Evolutionary conservation across 2,329 filamentous ascomycete genomes (phyloP).

Genomic region (Trichoderma sp.): DNA sequence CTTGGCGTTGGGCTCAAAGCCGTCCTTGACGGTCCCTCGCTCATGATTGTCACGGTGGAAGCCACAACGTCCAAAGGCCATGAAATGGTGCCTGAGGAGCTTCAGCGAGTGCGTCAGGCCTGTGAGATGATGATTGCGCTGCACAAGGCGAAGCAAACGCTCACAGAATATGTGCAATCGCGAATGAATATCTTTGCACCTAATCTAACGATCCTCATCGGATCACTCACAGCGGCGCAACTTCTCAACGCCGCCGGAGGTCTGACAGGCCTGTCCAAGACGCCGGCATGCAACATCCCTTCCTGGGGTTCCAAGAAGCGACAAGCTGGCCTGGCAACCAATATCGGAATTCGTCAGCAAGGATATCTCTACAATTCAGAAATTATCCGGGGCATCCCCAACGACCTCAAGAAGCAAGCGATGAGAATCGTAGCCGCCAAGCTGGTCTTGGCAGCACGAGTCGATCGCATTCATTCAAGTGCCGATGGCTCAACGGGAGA

Average conservation of each 20-base stretch:
- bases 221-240: constrained; percentile 90
- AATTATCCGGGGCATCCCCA: constrained; percentile 81
- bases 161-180: constrained; percentile 94
- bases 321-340: constrained; percentile 83
- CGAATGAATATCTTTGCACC: constrained; percentile 96
- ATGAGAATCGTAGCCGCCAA: constrained; percentile 95
- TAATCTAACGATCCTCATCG: constrained; percentile 87
- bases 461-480: constrained; percentile 81
- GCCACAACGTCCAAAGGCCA: constrained; percentile 85
- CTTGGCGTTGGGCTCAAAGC: constrained; percentile 74
- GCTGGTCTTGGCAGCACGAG: constrained; percentile 86
- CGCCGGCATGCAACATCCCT: constrained; percentile 88
- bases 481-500: constrained; percentile 82
- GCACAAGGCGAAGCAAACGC: constrained; percentile 79
- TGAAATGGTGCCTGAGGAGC: constrained; percentile 72
- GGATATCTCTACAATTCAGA: constrained; percentile 92
- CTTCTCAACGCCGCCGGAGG: constrained; percentile 94
- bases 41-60: constrained; percentile 96
- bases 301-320: constrained; percentile 90
- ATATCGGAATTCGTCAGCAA: constrained; percentile 86
- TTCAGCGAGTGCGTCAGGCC: constrained; percentile 72
- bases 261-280: constrained; percentile 83
- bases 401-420: constrained; percentile 86
- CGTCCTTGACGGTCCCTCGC: constrained; percentile 81
- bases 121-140: constrained; percentile 88